Evolutionary conservation across 2,329 filamentous ascomycete species (phyloP).

Genomic region (Camillea tinctor): DNA sequence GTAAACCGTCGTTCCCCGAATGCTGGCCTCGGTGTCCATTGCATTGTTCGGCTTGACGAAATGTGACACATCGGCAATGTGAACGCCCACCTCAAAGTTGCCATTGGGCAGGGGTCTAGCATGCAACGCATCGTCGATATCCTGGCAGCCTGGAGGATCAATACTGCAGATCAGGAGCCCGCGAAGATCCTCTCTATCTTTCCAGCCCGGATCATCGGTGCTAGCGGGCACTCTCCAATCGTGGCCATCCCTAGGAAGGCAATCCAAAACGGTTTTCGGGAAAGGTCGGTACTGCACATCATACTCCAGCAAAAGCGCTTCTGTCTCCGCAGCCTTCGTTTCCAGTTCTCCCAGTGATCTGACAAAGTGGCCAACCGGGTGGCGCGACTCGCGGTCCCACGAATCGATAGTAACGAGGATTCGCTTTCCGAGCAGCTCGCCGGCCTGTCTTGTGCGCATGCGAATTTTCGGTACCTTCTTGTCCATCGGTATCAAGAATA

Average conservation of each 20-base stretch:
- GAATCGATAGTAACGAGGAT: conserved; percentile 91
- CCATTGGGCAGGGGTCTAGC: conserved; percentile 82
- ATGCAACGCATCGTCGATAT: conserved; percentile 97
- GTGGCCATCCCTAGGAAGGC: conserved; percentile 85
- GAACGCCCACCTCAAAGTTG: conserved; percentile 93
- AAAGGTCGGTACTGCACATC: conserved; percentile 98
- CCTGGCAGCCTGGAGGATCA: conserved; percentile 91
- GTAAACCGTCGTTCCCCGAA: conserved; percentile 94
- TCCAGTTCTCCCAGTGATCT: conserved; percentile 90
- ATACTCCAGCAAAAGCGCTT: conserved; percentile 89
- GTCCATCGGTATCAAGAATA: conserved; percentile 97
- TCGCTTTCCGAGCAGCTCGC: conserved; percentile 85
- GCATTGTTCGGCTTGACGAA: conserved; percentile 96
- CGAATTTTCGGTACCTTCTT: conserved; percentile 96
- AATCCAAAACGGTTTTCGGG: conserved; percentile 92
- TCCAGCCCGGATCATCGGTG: conserved; percentile 82
- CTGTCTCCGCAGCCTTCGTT: conserved; percentile 96
- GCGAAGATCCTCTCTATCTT: conserved; percentile 77
- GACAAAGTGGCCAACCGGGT: conserved; percentile 91
- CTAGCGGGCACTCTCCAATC: conserved; percentile 88
- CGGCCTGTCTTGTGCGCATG: conserved; percentile 85
- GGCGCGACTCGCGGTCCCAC: conserved; percentile 91
- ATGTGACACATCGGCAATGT: conserved; percentile 98
- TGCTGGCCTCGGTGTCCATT: conserved; percentile 93
- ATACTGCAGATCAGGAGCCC: conserved; percentile 93